Percentiles rank a stretch among this genome's conserved stretches.
Evolutionary conservation across 2,329 filamentous ascomycete genomes (phyloP).

Genomic region (Fusarium sp.): DNA sequence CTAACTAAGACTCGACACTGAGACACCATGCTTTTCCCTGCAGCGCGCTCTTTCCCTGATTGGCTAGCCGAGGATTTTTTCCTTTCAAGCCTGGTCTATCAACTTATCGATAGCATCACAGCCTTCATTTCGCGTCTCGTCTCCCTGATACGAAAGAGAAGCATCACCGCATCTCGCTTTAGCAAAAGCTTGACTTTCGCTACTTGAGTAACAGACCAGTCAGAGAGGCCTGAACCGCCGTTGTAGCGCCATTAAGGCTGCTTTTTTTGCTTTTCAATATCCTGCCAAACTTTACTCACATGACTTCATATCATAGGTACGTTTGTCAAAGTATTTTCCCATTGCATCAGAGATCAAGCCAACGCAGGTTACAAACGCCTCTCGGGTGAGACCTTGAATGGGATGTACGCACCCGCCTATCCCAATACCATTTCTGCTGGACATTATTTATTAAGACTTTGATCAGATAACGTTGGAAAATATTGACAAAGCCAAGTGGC

Average conservation of each 20-base stretch:
- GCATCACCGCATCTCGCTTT: constrained; percentile 9
- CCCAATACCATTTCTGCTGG: not conserved
- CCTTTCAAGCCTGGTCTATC: constrained; percentile 9
- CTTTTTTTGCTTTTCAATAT: not conserved
- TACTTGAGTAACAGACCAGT: not conserved
- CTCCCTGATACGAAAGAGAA: constrained; percentile 9
- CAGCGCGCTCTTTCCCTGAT: constrained; percentile 9
- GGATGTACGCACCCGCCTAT: not conserved
- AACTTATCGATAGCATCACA: constrained; percentile 41
- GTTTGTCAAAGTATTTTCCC: constrained; percentile 21
- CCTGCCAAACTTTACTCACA: not conserved
- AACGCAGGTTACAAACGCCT: constrained; percentile 23
- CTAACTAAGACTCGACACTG: not conserved
- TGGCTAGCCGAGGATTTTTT: constrained; percentile 24
- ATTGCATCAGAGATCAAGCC: constrained; percentile 14
- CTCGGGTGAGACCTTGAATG: constrained; percentile 22
- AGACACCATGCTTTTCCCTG: not conserved
- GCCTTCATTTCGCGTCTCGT: constrained; percentile 37
- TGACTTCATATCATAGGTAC: constrained; percentile 23
- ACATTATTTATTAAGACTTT: constrained; percentile 30
- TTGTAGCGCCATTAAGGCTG: not conserved
- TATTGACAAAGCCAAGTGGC: constrained; percentile 18
- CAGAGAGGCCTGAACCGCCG: not conserved
- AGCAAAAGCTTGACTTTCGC: not conserved
- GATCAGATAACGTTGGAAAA: constrained; percentile 6